Evolutionary conservation across 2,329 filamentous ascomycete species (phyloP), one percentile per base, ranked within the genome.

Genomic region (Didymella pinodella): DNA sequence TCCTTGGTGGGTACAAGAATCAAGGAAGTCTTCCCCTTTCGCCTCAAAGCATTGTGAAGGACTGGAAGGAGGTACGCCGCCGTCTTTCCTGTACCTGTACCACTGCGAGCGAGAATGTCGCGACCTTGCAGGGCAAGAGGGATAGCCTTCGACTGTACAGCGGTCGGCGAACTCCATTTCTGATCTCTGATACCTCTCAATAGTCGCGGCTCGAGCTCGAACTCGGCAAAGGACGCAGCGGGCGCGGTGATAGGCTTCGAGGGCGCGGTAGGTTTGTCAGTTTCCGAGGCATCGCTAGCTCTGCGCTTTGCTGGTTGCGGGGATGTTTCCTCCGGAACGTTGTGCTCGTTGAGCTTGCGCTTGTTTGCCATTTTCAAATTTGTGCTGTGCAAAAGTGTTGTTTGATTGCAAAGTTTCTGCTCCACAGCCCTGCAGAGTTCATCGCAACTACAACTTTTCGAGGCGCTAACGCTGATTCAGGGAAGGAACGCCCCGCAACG

Each of bases 41-140:
- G 86, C 74, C 90, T 91, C 55, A 99, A 80, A 62, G 97, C 91
- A 34, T 86, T 86, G 67, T 97, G 90, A 16, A 99, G 80, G n/a
- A 97, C 85, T 1, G 95, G 95, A 41, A 99, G 84, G 7, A 97
- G 82, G 75, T 98, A 98, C 48, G 95, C 94, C n/a, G 92, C 92
- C 11, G 95, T 99, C 83, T 99, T 99, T 67, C 95, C 95, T 4
- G 93, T 97, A 12, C 95, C 95, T 5, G 95, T 98, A 78, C 94
- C 96, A 36, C 94, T 92, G 73, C 94, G 93, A 54, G 93, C 93
- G 38, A 98, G 83, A 47, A 99, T 88, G 82, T 98, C 93, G 72
- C 92, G 89, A 12, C 95, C 94, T 64, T 93, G 88, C 18, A 98
- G 82, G 22, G 92, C 92, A 36, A 97, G 80, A 1, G 95, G 95